Base-by-base conservation (phyloP, 352 stramenopile species). In the Pythium dissotocum region DNA sequence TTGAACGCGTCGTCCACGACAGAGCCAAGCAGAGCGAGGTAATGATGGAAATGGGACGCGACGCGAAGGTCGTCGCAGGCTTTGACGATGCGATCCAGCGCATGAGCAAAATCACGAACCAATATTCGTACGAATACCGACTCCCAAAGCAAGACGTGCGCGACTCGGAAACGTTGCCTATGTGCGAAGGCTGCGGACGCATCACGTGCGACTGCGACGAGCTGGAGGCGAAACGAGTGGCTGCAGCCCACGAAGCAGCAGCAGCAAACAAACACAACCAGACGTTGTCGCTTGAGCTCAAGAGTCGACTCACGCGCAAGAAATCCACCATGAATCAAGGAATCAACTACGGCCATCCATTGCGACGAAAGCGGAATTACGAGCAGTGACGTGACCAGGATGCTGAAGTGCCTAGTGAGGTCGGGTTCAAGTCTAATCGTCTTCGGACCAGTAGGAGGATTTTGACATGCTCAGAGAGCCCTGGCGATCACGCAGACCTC, bases 51-150 rank as follows among this genome's bases (percentile, higher is more conserved):
- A 79, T 82, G 65, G 68, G 78, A 32, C 78, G 77, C n/a, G 71
- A 80, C 33, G 71, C 71, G 0, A 77, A 64, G 28, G 65, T 90
- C 32, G 56, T 90, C 2, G 49, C 75, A 0, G 78, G 78, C 0
- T 84, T 91, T 56, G 73, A 91, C 30, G 75, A 81, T 4, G 73
- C 73, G 24, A 79, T 92, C 12, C 54, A 77, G 28, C 72, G 71
- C 3, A 89, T 89, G 76, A 56, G 73, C n/a, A 62, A 66, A 28
- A 83, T 91, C 65, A 75, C 80, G 16, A 70, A 83, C 28, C 71
- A 88, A 24, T 78, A 78, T 12, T 83, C 81, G 38, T 84, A 85
- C 26, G 77, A 88, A 48, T 91, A 87, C 54, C 76, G 82, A 12
- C 26, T 89, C 2, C 74, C 82, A 1, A 91, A 90, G 60, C 67